Evolutionary conservation across 306 rosid genomes (phyloP), one percentile per base, ranked within the genome.

Genomic region (Potentilla sterilis): DNA sequence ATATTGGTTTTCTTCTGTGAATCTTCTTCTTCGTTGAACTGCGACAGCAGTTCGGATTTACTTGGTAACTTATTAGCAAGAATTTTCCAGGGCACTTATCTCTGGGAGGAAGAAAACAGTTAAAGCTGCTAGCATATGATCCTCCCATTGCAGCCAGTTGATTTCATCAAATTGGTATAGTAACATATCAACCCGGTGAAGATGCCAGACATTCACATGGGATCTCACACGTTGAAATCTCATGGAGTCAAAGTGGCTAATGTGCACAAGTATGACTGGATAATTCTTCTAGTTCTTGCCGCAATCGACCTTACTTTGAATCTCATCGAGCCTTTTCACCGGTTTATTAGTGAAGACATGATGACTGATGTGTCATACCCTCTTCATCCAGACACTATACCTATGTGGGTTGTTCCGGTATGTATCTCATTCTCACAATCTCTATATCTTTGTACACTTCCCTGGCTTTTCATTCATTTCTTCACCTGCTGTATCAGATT

Each of bases 371-470:
- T 82, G 13, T 73, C 57, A 74, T 87, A 75, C 48, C 91, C 88
- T 19, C 73, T 42, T 16, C 73, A 82, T 21, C 7, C 70, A 57
- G 73, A 87, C 52, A 87, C 87, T 72, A 78, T 85, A 57, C 91
- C 88, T 7, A 72, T 82, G 74, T 85, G 91, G 91, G 84, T 38
- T 44, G 88, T 87, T 24, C 91, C 87, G 2, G 88, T 87, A 74
- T 4, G 87, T 80, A 55, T 28, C 73, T 67, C 63, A 37, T 44
- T 48, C 12, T 68, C 35, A 22, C 67, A 63, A 44, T 62, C 28
- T 24, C 38, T 54, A n/a, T 38, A 37, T 75, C 65, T 15, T 6
- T 65, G 15, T 48, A n/a, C 42, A 4, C 18, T 46, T 47, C 2
- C 8, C 57, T 24, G 35, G 22, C 14, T 21, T 42, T 42, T 0